Evolutionary conservation across 2,329 filamentous ascomycete genomes (phyloP).

Genomic region (Aspergillus tubingensis): DNA sequence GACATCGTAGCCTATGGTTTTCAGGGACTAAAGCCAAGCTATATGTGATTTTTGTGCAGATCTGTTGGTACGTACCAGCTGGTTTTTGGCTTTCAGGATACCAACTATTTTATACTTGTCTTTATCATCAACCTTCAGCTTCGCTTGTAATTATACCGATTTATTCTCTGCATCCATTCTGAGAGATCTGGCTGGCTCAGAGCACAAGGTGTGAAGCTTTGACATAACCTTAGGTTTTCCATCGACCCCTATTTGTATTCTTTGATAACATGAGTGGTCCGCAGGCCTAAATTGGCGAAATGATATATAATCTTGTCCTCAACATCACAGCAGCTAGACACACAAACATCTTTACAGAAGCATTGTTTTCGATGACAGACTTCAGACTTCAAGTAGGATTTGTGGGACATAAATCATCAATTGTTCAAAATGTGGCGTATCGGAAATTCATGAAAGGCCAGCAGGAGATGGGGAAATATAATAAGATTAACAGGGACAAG

Average conservation of each 20-base stretch:
- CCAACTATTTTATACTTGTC: background rate
- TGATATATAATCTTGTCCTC: no score
- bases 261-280: background rate
- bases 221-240: background rate
- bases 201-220: constrained; percentile 2
- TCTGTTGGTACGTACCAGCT: background rate
- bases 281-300: no score
- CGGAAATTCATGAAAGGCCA: no score
- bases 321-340: no score
- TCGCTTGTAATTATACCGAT: background rate
- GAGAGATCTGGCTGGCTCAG: constrained; percentile 17
- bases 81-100: background rate
- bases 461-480: no score
- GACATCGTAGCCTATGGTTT: constrained; percentile 47
- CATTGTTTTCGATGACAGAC: no score
- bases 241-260: background rate
- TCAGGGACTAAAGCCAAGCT: constrained; percentile 44
- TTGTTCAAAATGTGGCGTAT: no score
- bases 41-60: constrained; percentile 34
- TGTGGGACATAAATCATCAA: no score
- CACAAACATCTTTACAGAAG: no score
- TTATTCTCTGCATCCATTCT: background rate
- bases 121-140: background rate
- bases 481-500: no score
- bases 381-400: no score